Conservation (phyloP, 1,139 yeast species). For the Barnettozyma hawaiiensis region DNA sequence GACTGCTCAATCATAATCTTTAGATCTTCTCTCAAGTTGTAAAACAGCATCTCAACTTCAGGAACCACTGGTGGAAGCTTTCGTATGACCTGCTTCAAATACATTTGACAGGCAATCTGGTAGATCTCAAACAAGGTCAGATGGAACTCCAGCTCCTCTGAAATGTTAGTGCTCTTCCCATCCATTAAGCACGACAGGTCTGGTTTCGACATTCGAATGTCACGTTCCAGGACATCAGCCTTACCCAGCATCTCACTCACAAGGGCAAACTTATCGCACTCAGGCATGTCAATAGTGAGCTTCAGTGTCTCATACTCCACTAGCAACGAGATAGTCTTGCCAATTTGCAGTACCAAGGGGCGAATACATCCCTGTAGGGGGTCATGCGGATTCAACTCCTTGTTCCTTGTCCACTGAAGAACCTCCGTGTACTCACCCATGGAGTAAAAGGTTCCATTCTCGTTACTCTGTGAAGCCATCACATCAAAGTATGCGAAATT, state of each 20-base stretch:
- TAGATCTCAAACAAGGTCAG: constrained; percentile 25
- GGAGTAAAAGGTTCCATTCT: constrained; percentile 28
- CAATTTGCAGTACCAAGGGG: constrained; percentile 21
- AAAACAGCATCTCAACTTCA: constrained; percentile 23
- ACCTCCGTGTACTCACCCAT: constrained; percentile 21
- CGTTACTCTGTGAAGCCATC: constrained; percentile 29
- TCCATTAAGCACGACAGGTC: constrained; percentile 14
- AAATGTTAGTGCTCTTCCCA: neutral
- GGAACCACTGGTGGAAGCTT: constrained; percentile 26
- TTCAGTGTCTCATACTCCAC: constrained; percentile 20
- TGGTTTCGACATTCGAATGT: constrained; percentile 18
- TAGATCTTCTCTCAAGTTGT: constrained; percentile 21
- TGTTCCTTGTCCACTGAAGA: constrained; percentile 4
- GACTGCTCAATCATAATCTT: constrained; percentile 12
- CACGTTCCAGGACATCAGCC: constrained; percentile 19
- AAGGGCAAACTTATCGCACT: constrained; percentile 16
- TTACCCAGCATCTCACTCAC: constrained; percentile 18
- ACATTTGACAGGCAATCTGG: constrained; percentile 24
- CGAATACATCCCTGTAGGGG: constrained; percentile 26
- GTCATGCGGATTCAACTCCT: constrained; percentile 14
- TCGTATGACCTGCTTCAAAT: constrained; percentile 24
- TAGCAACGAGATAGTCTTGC: constrained; percentile 22
- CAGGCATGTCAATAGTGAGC: constrained; percentile 10
- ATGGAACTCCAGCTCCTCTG: constrained; percentile 23
- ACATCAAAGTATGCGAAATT: constrained; percentile 29